Evolutionary conservation across 352 stramenopile genomes (phyloP), one percentile per base, ranked within the genome.

Genomic region (Globisporangium takayamanum): DNA sequence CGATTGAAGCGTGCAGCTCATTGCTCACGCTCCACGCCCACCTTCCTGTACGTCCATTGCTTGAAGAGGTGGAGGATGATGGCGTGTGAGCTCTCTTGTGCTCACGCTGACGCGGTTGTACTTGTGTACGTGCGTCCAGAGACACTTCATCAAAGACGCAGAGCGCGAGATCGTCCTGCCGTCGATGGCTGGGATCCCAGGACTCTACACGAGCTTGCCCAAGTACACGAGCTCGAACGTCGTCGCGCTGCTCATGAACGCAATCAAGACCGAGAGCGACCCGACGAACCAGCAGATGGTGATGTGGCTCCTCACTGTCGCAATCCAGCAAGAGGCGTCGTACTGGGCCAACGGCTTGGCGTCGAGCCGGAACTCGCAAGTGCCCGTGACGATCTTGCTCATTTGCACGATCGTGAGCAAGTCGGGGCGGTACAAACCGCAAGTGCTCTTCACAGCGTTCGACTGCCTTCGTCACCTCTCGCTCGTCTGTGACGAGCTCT

Each of bases 221-320:
- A 92, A 92, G 56, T 87, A 92, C 51, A 89, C 81, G 15, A 92
- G 78, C 66, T 93, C 85, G 15, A 91, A 95, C 52, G 81, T 95
- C 36, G 82, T 95, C 15, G 83, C 78, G 22, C 59, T 95, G 10
- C 62, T 95, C 16, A 89, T 90, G 70, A 89, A 84, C 53, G 81
- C 80, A 15, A 81, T 92, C 50, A 95, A 95, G 54, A 81, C 69
- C 0, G 85, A 95, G 59, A 78, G 57, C 36, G 85, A 95, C 49
- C 83, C 85, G 5, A 93, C 85, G 14, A 95, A 95, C 62, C 83
- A 92, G 64, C 85, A 95, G 56, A 93, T 95, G 85, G 88, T 88
- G 52, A 86, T 95, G 64, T 95, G 85, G 85, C 74, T 92, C 52
- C 69, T 95, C 51, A 89, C 81, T 2, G 82, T 95, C 18, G 85